Evolutionary conservation across 2,329 filamentous ascomycete genomes (phyloP).

Genomic region (Lachnellula hyalina): DNA sequence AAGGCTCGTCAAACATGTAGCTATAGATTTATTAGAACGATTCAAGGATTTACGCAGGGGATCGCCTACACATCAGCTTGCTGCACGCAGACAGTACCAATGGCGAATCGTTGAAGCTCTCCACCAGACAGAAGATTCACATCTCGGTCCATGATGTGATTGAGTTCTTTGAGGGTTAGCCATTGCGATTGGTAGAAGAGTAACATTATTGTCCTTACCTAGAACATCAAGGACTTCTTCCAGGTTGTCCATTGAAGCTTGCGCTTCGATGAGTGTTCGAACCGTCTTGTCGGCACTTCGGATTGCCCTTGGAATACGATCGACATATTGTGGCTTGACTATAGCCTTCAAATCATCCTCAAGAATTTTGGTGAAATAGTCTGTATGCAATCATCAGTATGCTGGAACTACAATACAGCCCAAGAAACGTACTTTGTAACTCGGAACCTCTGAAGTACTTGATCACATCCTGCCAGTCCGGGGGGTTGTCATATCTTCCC

Average conservation of each 20-base stretch:
- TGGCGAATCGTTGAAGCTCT: constrained; percentile 96
- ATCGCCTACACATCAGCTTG: constrained; percentile 74
- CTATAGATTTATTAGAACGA: constrained; percentile 3
- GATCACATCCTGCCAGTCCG: constrained; percentile 98
- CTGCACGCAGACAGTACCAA: constrained; percentile 91
- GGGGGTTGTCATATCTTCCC: constrained; percentile 90
- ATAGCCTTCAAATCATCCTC: constrained; percentile 97
- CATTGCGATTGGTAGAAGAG: background rate
- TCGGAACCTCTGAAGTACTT: constrained; percentile 98
- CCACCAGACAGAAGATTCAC: constrained; percentile 88
- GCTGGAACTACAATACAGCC: background rate
- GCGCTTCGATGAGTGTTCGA: constrained; percentile 68
- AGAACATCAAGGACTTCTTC: constrained; percentile 78
- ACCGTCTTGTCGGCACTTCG: constrained; percentile 77
- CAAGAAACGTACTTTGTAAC: constrained; percentile 69
- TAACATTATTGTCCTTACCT: constrained; percentile 36
- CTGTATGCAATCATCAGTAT: constrained; percentile 37
- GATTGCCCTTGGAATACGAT: constrained; percentile 93
- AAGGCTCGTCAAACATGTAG: constrained; percentile 99
- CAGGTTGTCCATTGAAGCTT: constrained; percentile 71
- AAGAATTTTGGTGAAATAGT: constrained; percentile 98
- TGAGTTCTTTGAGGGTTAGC: constrained; percentile 55
- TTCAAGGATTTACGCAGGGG: background rate
- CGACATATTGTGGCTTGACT: constrained; percentile 96
- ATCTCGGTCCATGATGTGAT: constrained; percentile 87